A percentile compares a stretch with the other conserved stretches of the same genome.
phyloP scores from a whole-genome alignment of 2,329 filamentous ascomycete species.

The Alternaria arbusti region DNA sequence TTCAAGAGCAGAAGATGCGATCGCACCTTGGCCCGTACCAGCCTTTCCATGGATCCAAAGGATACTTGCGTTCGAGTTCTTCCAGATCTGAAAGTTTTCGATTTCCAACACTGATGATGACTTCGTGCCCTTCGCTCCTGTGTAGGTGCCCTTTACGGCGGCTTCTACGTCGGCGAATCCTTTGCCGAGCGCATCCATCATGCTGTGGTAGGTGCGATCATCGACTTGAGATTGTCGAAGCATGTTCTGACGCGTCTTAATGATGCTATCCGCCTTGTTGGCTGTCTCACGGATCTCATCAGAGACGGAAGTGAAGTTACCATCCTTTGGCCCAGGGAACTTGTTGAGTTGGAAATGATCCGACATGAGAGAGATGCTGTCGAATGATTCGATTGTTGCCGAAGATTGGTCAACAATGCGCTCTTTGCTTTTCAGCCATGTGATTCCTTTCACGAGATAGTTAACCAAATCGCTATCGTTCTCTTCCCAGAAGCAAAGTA shows the following conservation, averaged over 20 bases:
- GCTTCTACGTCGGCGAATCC: constrained; percentile 27
- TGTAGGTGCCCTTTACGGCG: constrained; percentile 18
- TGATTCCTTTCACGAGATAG: constrained; percentile 15
- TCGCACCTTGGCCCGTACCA: constrained; percentile 24
- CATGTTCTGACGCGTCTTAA: constrained; percentile 29
- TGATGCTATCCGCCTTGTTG: constrained; percentile 24
- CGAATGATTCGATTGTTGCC: constrained; percentile 30
- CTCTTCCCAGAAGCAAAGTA: constrained; percentile 32
- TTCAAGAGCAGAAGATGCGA: constrained; percentile 29
- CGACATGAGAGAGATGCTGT: constrained; percentile 26
- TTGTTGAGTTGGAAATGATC: constrained; percentile 44
- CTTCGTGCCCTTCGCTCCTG: constrained; percentile 13
- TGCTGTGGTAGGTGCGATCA: constrained; percentile 22
- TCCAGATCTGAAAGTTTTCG: constrained; percentile 21
- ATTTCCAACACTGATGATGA: constrained; percentile 21
- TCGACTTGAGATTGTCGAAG: constrained; percentile 23
- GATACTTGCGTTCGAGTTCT: constrained; percentile 4
- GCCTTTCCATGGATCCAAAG: constrained; percentile 34
- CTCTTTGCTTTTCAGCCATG: constrained; percentile 26
- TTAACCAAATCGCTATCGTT: constrained; percentile 25
- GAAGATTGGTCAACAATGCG: constrained; percentile 38
- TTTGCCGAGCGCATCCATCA: constrained; percentile 23
- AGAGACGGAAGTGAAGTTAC: constrained; percentile 32
- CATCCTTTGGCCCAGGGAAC: constrained; percentile 34
- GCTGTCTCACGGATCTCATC: constrained; percentile 31